Evolutionary conservation across 1,284 basidiomycete species (phyloP), one percentile per base, ranked within the genome.

Genomic region (Moesziomyces sp.): DNA sequence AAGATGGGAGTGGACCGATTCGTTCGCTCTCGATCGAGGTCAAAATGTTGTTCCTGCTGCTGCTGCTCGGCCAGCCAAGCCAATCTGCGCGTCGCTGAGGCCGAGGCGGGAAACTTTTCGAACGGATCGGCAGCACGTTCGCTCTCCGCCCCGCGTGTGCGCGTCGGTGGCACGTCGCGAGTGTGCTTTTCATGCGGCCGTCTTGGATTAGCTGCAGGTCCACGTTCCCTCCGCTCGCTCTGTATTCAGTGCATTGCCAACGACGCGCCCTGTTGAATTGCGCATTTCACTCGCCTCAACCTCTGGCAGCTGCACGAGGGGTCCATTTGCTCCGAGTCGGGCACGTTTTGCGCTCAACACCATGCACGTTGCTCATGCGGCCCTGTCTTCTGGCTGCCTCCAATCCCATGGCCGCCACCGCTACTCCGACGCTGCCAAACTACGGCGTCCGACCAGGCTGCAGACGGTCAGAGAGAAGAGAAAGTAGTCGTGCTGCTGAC

Each of bases 261-360:
- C 42, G 43, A 40, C 44, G 19, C 30, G 18, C 19, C 1, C 3
- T 14, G 23, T 13, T 30, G 28, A 40, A 28, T 16, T 49, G 28
- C 21, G 5, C 23, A 52, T 53, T 53, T 45, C 46, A 46, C 51
- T 40, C 11, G 13, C n/a, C 9, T 8, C 2, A 19, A 16, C 18
- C 9, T 52, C 19, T 42, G 24, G 49, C 49, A 58, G 52, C 56
- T 65, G 62, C 62, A 58, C 51, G 51, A 64, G 10, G 61, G 61
- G 21, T 47, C 46, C 44, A 28, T 46, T 44, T 58, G 44, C 38
- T 6, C 54, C 60, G 60, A 63, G 54, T 45, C 60, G 54, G 45
- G 54, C 60, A 63, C 60, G 60, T 63, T 63, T 51, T 52, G 30
- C 2, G 33, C 24, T 42, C 42, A 51, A 62, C 45, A 21, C 48